phyloP scores from a whole-genome alignment of 805 yeast genomes.

The Danielozyma ontarioensis region DNA sequence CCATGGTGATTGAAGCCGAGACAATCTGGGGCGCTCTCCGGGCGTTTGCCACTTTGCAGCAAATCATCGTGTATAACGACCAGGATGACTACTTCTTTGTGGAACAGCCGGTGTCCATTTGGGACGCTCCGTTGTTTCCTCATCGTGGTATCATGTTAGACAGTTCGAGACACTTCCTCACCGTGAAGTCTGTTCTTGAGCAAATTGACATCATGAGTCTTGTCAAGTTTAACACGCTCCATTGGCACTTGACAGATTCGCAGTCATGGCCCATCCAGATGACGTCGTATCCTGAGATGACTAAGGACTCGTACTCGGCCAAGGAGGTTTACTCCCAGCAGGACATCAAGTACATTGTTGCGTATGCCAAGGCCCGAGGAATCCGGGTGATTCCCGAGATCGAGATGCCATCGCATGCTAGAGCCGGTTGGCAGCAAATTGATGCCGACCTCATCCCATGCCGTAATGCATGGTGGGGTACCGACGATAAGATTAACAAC shows the following conservation, averaged over 20 bases:
- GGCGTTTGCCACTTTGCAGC: slow-evolving; percentile 36
- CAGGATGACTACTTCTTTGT: slow-evolving; percentile 12
- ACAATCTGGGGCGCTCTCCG: slow-evolving; percentile 41
- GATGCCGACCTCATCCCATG: slow-evolving; percentile 26
- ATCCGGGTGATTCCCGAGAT: slow-evolving; percentile 38
- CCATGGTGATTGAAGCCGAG: slow-evolving; percentile 19
- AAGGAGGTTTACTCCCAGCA: slow-evolving; percentile 21
- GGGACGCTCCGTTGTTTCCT: slow-evolving; percentile 29
- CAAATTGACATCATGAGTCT: slow-evolving; percentile 36
- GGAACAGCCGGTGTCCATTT: slow-evolving; percentile 28
- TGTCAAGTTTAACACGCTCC: slow-evolving; percentile 34
- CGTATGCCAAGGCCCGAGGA: slow-evolving; percentile 31
- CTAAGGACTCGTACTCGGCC: slow-evolving; percentile 30
- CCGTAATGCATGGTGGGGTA: slow-evolving; percentile 22
- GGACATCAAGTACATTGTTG: slow-evolving; percentile 22
- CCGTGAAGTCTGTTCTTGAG: slow-evolving; percentile 18
- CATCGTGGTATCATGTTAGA: slow-evolving; percentile 39
- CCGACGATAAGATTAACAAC: slow-evolving; percentile 13
- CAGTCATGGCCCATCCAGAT: slow-evolving; percentile 38
- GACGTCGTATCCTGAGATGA: slow-evolving; percentile 30
- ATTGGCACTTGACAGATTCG: slow-evolving; percentile 37
- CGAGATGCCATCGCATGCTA: slow-evolving; percentile 39
- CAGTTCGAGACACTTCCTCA: slow-evolving; percentile 32
- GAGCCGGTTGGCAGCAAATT: slow-evolving; percentile 33
- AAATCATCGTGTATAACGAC: slow-evolving; percentile 27